phyloP scores from a whole-genome alignment of 2,329 filamentous ascomycete genomes.

The Cercospora sp. region DNA sequence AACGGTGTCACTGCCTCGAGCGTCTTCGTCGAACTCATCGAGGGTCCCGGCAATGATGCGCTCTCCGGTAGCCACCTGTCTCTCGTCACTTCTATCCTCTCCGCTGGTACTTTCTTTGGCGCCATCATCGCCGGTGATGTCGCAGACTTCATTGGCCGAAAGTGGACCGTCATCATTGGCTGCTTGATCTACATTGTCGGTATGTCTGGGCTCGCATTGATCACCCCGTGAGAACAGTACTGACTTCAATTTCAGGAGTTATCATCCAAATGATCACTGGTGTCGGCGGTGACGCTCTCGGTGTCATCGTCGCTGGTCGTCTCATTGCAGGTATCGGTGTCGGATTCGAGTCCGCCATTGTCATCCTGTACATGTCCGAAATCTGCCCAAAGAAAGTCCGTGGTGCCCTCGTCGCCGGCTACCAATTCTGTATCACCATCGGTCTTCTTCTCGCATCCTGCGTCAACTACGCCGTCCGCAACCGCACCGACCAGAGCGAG shows the following conservation, averaged over 20 bases:
- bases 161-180: slow-evolving; percentile 68
- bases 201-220: slow-evolving; percentile 20
- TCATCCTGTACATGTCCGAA: slow-evolving; percentile 86
- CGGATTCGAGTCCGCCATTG: slow-evolving; percentile 76
- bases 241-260: slow-evolving; percentile 42
- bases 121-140: slow-evolving; percentile 75
- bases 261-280: slow-evolving; percentile 62
- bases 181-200: slow-evolving; percentile 67
- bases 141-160: slow-evolving; percentile 72
- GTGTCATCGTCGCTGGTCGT: slow-evolving; percentile 69
- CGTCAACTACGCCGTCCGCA: slow-evolving; percentile 70
- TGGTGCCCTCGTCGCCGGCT: slow-evolving; percentile 75
- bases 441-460: slow-evolving; percentile 66
- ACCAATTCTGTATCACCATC: slow-evolving; percentile 81
- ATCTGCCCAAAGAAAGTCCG: slow-evolving; percentile 61
- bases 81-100: slow-evolving; percentile 74
- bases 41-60: slow-evolving; percentile 41
- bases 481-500: slow-evolving; percentile 61
- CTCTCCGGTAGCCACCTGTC: slow-evolving; percentile 48
- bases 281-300: slow-evolving; percentile 48
- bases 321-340: slow-evolving; percentile 75
- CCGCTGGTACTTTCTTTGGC: slow-evolving; percentile 70
- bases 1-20: slow-evolving; percentile 49
- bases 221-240: not conserved
- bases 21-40: slow-evolving; percentile 56